A percentile compares a stretch with the other conserved stretches of the same genome.
Conservation (phyloP, 495 filamentous ascomycete genomes). For the Hypoxylon fuscum region DNA sequence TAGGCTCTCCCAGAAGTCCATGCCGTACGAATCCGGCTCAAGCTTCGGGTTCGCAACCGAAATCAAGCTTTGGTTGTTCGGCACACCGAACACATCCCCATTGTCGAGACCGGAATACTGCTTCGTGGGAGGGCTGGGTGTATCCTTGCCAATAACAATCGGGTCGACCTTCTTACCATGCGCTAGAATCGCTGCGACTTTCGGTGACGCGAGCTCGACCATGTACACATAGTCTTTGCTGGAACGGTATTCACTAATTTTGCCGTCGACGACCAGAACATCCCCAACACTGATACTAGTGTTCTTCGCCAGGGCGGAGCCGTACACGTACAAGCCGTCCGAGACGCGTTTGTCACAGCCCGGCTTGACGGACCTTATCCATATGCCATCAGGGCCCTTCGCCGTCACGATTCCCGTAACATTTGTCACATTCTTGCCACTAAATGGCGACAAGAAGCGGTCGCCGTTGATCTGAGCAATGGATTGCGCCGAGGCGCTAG, state of each 20-base stretch:
- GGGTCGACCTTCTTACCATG: constrained; percentile 57
- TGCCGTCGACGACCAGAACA: constrained; percentile 63
- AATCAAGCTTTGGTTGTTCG: constrained; percentile 61
- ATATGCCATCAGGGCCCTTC: constrained; percentile 65
- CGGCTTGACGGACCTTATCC: constrained; percentile 61
- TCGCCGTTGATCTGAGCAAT: constrained; percentile 70
- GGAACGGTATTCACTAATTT: constrained; percentile 65
- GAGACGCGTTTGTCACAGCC: constrained; percentile 53
- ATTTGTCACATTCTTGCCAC: constrained; percentile 57
- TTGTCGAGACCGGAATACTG: constrained; percentile 62
- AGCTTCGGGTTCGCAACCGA: constrained; percentile 63
- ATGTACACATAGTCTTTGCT: constrained; percentile 60
- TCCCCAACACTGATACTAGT: constrained; percentile 62
- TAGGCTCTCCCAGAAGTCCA: constrained; percentile 73
- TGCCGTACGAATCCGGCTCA: constrained; percentile 61
- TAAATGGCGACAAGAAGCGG: constrained; percentile 65
- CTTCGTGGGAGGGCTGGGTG: constrained; percentile 59
- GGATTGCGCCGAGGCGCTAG: constrained; percentile 51
- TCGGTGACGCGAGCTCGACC: constrained; percentile 63
- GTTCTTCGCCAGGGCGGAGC: constrained; percentile 47
- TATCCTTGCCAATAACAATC: constrained; percentile 62
- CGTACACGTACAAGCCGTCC: constrained; percentile 66
- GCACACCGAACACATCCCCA: constrained; percentile 62
- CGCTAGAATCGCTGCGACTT: constrained; percentile 56
- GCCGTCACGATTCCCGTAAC: constrained; percentile 69